Evolutionary conservation across 352 stramenopile species (phyloP).

Genomic region (Halophytophthora batemanensis): DNA sequence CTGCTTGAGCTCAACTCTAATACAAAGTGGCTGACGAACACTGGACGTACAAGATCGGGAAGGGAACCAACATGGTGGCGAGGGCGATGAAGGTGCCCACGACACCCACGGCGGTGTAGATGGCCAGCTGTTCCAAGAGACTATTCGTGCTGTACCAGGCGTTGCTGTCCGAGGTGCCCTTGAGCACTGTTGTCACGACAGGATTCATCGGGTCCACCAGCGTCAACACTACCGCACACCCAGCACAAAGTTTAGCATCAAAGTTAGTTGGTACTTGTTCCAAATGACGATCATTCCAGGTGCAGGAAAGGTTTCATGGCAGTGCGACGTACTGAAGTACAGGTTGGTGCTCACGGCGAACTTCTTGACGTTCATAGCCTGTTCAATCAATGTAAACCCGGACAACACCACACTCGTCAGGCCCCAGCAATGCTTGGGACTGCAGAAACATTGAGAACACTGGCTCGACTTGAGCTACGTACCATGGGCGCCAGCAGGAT

Average conservation of each 20-base stretch:
- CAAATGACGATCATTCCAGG: too few relatives aligned
- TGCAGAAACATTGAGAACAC: too few relatives aligned
- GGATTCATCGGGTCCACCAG: slow-evolving; percentile 71
- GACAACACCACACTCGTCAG: too few relatives aligned
- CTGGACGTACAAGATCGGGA: slow-evolving; percentile 71
- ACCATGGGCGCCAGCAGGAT: slow-evolving; percentile 61
- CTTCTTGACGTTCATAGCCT: slow-evolving; percentile 83
- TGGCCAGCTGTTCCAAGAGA: slow-evolving; percentile 56
- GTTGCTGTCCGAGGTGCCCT: slow-evolving; percentile 51
- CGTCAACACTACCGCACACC: slow-evolving; percentile 39
- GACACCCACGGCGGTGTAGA: slow-evolving; percentile 64
- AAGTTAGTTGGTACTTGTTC: neutral
- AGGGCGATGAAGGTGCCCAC: slow-evolving; percentile 63
- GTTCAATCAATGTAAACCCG: too few relatives aligned
- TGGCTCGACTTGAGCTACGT: slow-evolving; percentile 13
- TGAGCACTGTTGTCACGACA: slow-evolving; percentile 35
- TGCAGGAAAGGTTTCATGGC: too few relatives aligned
- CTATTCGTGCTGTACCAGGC: too few relatives aligned
- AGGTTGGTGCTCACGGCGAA: slow-evolving; percentile 75
- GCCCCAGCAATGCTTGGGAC: too few relatives aligned
- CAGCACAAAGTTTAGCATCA: slow-evolving; percentile 1
- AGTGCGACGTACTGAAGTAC: slow-evolving; percentile 60
- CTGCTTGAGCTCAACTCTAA: too few relatives aligned
- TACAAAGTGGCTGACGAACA: too few relatives aligned
- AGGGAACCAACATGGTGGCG: slow-evolving; percentile 55